phyloP scores from a whole-genome alignment of 495 filamentous ascomycete species.

The Friedmanniomyces endolithicus region DNA sequence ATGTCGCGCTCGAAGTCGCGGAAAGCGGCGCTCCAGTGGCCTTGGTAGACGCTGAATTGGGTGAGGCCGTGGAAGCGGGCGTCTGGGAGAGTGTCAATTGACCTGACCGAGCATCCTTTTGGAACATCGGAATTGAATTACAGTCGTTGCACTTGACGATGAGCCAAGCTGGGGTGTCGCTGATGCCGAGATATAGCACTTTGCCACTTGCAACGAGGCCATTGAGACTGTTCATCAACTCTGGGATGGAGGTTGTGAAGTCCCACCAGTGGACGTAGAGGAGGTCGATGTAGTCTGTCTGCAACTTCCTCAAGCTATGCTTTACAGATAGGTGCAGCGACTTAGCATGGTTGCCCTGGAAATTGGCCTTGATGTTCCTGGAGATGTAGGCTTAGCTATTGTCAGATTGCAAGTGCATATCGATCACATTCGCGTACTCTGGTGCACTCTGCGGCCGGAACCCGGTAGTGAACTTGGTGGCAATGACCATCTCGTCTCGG shows the following conservation, averaged over 20 bases:
- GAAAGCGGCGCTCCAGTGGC: constrained; percentile 19
- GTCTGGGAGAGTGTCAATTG: constrained; percentile 2
- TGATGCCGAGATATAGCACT: constrained; percentile 58
- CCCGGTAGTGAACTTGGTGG: constrained; percentile 51
- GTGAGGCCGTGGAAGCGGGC: constrained; percentile 21
- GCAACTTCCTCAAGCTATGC: constrained; percentile 46
- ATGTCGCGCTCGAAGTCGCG: constrained; percentile 26
- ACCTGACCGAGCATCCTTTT: no score
- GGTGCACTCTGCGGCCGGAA: constrained; percentile 26
- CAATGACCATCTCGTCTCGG: constrained; percentile 51
- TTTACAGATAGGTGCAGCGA: constrained; percentile 43
- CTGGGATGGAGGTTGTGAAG: constrained; percentile 47
- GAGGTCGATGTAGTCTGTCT: constrained; percentile 56
- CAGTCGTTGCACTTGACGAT: constrained; percentile 22
- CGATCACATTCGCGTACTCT: constrained; percentile 1
- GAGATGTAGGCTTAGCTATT: neutral
- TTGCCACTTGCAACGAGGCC: constrained; percentile 46
- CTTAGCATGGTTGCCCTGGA: constrained; percentile 49
- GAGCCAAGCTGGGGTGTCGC: constrained; percentile 45
- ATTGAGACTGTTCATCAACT: constrained; percentile 59
- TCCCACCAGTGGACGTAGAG: constrained; percentile 52
- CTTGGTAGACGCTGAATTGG: constrained; percentile 24
- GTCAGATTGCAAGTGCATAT: neutral
- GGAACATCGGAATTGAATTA: no score
- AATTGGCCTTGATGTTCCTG: constrained; percentile 43